Base-by-base conservation (phyloP, 305 asterid genomes). In the Withania somnifera region DNA sequence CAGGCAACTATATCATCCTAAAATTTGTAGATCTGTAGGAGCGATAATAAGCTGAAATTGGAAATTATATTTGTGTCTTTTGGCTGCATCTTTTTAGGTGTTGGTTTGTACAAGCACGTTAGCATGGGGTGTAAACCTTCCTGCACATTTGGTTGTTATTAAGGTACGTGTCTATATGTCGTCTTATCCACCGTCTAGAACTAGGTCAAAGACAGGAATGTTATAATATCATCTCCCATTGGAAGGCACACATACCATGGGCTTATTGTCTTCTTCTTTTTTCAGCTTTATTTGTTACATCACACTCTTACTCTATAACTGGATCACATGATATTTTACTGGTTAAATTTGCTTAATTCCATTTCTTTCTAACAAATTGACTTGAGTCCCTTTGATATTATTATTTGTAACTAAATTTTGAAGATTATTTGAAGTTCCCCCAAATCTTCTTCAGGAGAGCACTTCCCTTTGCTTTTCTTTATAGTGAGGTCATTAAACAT, bases 71-170 rank as follows among this genome's bases (percentile, higher is more conserved):
- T 38, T 77, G 75, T 67, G n/a, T 32, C 38, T 60, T 77, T 82
- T 75, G 82, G 63, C 13, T 61, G 32, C 77, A 53, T 77, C 63
- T 68, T 88, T 87, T 82, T 91, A 96, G 99, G 92, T 96, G 75
- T 89, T 96, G 91, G 99, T 96, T 82, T 96, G 98, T 89, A 96
- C 99, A 63, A 96, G 99, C 85, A 96, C 99, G 82, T 88, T 96
- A 84, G 99, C 99, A 82, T 96, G 99, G 99, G 99, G 99, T 64
- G 99, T 96, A 84, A 96, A 96, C 87, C 99, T 96, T 87, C 99
- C 99, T 67, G 99, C 99, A 84, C 99, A 96, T 90, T 87, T 96
- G 85, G 99, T 96, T 85, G 88, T 96, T 61, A 96, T 96, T 85
- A 96, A 96, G 98, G 99, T 94, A 83, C 7, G 61, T n/a, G n/a